Evolutionary conservation across 345 rosid species (phyloP).

Genomic region (Pseudoturritis turrita): DNA sequence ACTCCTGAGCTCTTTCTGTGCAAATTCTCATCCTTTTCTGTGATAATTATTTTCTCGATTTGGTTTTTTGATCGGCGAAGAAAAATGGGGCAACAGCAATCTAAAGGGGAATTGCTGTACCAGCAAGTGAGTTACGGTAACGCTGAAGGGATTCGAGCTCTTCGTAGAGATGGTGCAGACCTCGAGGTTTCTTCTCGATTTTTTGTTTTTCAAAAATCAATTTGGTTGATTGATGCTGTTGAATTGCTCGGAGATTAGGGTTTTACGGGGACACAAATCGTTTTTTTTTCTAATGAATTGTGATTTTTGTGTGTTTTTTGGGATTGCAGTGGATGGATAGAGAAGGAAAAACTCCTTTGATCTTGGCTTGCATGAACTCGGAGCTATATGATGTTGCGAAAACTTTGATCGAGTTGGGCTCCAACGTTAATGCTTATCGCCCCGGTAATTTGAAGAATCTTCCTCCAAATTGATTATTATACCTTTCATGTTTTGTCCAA

Average conservation of each 20-base stretch:
- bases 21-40: background rate
- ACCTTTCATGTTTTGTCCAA: background rate
- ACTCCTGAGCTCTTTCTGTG: background rate
- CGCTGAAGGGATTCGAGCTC: slow-evolving; percentile 72
- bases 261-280: background rate
- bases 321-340: slow-evolving; percentile 77
- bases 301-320: background rate
- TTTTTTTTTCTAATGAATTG: background rate
- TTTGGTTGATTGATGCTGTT: background rate
- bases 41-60: background rate
- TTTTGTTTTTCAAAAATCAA: background rate
- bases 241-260: slow-evolving; percentile 4
- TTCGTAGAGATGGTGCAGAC: slow-evolving; percentile 72
- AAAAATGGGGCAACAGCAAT: slow-evolving; percentile 88
- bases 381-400: slow-evolving; percentile 61
- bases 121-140: slow-evolving; percentile 80
- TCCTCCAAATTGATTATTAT: background rate
- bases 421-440: slow-evolving; percentile 82
- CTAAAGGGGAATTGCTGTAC: slow-evolving; percentile 80
- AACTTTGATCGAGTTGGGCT: slow-evolving; percentile 80
- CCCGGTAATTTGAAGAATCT: slow-evolving; percentile 46
- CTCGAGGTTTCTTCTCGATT: slow-evolving; percentile 54
- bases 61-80: background rate
- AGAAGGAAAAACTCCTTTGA: slow-evolving; percentile 94
- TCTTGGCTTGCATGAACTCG: slow-evolving; percentile 68